Evolutionary conservation across 768 basidiomycete species (phyloP).

Genomic region (Pisolithus sp.): DNA sequence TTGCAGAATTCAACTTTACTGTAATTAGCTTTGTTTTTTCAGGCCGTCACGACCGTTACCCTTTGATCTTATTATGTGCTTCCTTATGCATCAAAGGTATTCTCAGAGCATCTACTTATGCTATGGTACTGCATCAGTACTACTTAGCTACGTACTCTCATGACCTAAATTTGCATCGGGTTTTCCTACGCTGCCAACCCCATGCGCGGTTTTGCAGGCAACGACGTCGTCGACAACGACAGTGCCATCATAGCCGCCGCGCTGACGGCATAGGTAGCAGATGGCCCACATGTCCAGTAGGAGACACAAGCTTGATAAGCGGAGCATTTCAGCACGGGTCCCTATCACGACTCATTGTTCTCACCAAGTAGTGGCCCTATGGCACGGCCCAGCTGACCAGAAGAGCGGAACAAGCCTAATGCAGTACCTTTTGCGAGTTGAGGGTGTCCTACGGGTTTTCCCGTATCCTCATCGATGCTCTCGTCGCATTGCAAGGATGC

Average conservation of each 20-base stretch:
- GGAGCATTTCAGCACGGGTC: conserved; percentile 8
- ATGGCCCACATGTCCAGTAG: conserved; percentile 86
- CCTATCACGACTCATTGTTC: conserved; percentile 18
- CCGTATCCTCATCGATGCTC: conserved; percentile 47
- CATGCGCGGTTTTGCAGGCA: conserved; percentile 22
- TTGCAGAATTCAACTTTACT: neutral
- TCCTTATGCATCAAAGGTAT: neutral
- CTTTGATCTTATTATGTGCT: neutral
- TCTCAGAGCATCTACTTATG: neutral
- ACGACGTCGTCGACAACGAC: conserved; percentile 48
- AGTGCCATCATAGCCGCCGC: conserved; percentile 62
- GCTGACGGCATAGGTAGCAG: conserved; percentile 62
- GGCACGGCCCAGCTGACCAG: conserved; percentile 93
- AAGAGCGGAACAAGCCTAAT: conserved; percentile 79
- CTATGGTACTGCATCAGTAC: neutral
- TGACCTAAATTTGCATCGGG: too few species aligned
- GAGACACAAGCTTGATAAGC: conserved; percentile 62
- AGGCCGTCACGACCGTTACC: neutral
- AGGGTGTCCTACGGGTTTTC: conserved; percentile 53
- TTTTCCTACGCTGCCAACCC: neutral
- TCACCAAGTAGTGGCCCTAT: conserved; percentile 85
- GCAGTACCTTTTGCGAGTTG: conserved; percentile 79
- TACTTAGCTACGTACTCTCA: too few species aligned
- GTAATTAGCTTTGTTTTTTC: neutral
- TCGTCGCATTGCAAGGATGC: conserved; percentile 92